Evolutionary conservation across 2,329 filamentous ascomycete genomes (phyloP).

Genomic region (Exophiala sp.): DNA sequence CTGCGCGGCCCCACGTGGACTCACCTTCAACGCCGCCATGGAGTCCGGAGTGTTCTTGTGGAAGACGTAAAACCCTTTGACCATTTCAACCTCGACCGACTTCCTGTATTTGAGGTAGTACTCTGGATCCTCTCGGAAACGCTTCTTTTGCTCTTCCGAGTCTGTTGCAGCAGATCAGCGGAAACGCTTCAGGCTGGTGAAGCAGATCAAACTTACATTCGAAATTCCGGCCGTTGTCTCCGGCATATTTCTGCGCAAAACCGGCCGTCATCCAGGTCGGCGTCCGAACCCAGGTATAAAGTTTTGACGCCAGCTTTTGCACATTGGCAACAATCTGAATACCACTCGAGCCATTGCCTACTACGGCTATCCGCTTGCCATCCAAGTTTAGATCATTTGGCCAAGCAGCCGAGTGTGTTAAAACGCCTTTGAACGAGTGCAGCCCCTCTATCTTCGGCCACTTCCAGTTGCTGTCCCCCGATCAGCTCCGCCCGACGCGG

Average conservation of each 20-base stretch:
- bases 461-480: conserved; percentile 27
- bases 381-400: conserved; percentile 29
- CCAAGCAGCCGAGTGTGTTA: conserved; percentile 35
- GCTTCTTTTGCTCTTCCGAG: conserved; percentile 19
- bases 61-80: conserved; percentile 5
- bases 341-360: conserved; percentile 29
- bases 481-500: too few species aligned
- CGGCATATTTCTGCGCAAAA: conserved; percentile 19
- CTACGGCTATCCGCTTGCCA: conserved; percentile 28
- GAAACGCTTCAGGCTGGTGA: conserved; percentile 5
- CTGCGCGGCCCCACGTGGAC: not conserved
- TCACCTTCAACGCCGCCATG: not conserved
- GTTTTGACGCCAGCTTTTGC: conserved; percentile 28
- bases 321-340: conserved; percentile 36
- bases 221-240: conserved; percentile 13
- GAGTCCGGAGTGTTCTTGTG: not conserved
- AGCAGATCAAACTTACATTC: not conserved
- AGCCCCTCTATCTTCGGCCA: conserved; percentile 38
- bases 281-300: conserved; percentile 28
- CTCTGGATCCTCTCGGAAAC: conserved; percentile 17
- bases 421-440: conserved; percentile 33
- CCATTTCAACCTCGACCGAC: conserved; percentile 17
- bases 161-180: conserved; percentile 15
- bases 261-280: not conserved
- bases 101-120: conserved; percentile 20